Evolutionary conservation across 352 stramenopile species (phyloP), one percentile per base, ranked within the genome.

Genomic region (Aphanomyces euteiches): DNA sequence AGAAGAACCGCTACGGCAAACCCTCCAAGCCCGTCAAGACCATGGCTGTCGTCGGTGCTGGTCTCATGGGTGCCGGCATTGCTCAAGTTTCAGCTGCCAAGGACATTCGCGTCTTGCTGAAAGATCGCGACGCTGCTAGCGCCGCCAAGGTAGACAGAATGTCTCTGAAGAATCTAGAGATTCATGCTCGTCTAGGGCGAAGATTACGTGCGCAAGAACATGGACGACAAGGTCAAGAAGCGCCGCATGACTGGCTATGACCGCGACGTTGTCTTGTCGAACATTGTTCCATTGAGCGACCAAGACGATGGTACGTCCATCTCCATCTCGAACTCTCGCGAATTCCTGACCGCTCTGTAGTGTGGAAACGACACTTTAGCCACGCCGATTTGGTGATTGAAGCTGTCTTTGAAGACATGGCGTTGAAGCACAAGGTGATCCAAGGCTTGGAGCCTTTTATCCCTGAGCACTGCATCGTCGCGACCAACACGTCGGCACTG

Each of bases 51-150:
- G 85, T 99, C 60, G 97, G 97, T n/a, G 96, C 96, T 21, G 97
- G 97, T 12, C 85, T 99, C 37, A 99, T 99, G 97, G 97, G 97
- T 58, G 95, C 95, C 17, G 97, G 97, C 19, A 99, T 99, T 74
- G 96, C 95, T 37, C 95, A 99, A 77, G 91, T 98, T 15, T 93
- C 91, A 28, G 96, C 95, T 34, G 79, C 97, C 63, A 99, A 98
- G 80, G 91, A 96, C 54, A 91, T 97, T 53, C 81, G 87, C 36
- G 96, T 99, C 15, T 77, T 99, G 36, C 83, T 99, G 17, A 99
- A 99, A 77, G 97, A 99, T 80, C 88, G 92, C 43, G 89, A 98
- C 71, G 87, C 92, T 64, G 84, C 81, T 3, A 87, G 82, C 47
- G 80, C 97, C 40, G 84, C 76, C 40, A 83, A 90, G 67, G 87